Percentiles rank a stretch among this genome's conserved stretches.
phyloP scores from a whole-genome alignment of 2,329 filamentous ascomycete genomes.

The Aphanoascus verrucosus region DNA sequence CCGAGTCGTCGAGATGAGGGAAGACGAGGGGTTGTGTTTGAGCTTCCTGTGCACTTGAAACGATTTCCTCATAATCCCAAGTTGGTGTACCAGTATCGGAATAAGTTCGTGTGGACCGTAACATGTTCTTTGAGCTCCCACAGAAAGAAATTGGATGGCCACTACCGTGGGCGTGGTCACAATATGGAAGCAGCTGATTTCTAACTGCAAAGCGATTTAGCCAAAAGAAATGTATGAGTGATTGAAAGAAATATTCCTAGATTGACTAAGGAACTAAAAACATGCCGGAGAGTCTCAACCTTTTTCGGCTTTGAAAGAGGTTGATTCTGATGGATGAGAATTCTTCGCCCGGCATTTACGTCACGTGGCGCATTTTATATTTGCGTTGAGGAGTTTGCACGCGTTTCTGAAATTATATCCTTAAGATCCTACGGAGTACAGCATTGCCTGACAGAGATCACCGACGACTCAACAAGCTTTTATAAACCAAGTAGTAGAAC shows the following conservation, averaged over 20 bases:
- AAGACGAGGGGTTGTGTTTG: neutral
- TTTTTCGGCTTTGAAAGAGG: too few relatives aligned
- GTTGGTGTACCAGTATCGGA: too few relatives aligned
- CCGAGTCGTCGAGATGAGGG: constrained; percentile 1
- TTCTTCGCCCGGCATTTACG: too few relatives aligned
- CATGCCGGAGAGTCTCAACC: too few relatives aligned
- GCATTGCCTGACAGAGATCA: neutral
- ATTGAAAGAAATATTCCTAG: too few relatives aligned
- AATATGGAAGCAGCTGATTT: too few relatives aligned
- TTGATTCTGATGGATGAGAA: neutral
- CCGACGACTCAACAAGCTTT: constrained; percentile 1
- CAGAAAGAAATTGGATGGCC: too few relatives aligned
- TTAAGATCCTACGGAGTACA: neutral
- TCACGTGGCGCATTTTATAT: neutral
- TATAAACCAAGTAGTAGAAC: neutral
- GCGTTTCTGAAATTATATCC: neutral
- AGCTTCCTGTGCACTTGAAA: neutral
- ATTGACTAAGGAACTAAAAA: too few relatives aligned
- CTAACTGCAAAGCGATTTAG: too few relatives aligned
- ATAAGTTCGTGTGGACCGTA: neutral
- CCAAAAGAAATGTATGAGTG: too few relatives aligned
- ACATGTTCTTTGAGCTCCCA: neutral
- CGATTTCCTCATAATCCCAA: neutral
- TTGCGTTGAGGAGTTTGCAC: neutral
- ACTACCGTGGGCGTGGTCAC: too few relatives aligned